A percentile compares a stretch with the other conserved stretches of the same genome.
Conservation (phyloP, 176 grass and related monocot genomes). For the Oryza meyeriana region DNA sequence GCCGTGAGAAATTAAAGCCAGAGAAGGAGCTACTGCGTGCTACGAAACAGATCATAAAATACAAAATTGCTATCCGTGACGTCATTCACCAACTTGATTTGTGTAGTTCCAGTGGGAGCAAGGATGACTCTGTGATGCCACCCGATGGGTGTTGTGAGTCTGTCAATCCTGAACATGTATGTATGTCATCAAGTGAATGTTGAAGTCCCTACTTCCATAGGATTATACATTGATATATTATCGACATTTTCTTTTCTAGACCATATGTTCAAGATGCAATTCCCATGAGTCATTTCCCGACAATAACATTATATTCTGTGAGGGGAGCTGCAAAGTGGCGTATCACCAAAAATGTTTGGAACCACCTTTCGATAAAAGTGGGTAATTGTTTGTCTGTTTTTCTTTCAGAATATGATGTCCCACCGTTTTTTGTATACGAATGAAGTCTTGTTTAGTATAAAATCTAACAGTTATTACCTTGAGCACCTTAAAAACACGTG, state of each 20-base stretch:
- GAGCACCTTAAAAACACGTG: slow-evolving; percentile 7
- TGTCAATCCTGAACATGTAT: slow-evolving; percentile 56
- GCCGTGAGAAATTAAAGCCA: slow-evolving; percentile 93
- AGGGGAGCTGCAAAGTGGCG: slow-evolving; percentile 67
- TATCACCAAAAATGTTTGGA: slow-evolving; percentile 79
- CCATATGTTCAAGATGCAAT: slow-evolving; percentile 61
- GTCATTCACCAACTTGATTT: slow-evolving; percentile 73
- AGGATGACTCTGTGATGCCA: slow-evolving; percentile 42
- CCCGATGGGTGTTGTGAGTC: slow-evolving; percentile 42
- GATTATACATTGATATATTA: slow-evolving; percentile 33
- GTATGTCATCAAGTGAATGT: slow-evolving; percentile 30
- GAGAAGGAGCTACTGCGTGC: slow-evolving; percentile 96
- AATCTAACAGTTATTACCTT: neutral
- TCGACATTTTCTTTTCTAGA: slow-evolving; percentile 44
- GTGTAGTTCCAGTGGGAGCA: slow-evolving; percentile 52
- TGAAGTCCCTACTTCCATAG: slow-evolving; percentile 4
- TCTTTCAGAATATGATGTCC: slow-evolving; percentile 12
- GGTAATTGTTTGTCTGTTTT: slow-evolving; percentile 37
- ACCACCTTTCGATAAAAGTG: slow-evolving; percentile 57
- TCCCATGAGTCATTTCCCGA: slow-evolving; percentile 57
- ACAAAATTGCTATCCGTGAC: slow-evolving; percentile 88
- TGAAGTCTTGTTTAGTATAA: neutral
- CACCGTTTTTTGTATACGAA: neutral
- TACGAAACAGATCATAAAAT: slow-evolving; percentile 87
- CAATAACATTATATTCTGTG: slow-evolving; percentile 63